These are phyloP conservation scores for Mollisiaceae sp. DNA, from an alignment of 2,329 filamentous ascomycete genomes.

Conservation along the genomic window DNA sequence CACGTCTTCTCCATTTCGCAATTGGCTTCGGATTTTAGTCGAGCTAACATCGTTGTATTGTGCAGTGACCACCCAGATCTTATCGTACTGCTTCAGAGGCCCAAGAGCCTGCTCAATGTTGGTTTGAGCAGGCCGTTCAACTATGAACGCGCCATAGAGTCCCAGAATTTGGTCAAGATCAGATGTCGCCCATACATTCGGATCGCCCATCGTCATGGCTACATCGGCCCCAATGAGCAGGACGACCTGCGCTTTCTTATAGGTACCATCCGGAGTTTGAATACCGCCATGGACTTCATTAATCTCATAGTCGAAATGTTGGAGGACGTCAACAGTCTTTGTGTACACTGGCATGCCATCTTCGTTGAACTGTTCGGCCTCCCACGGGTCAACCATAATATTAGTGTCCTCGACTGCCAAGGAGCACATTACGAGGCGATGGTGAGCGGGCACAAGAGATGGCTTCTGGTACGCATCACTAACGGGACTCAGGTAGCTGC, in stretches of 20 bases:
- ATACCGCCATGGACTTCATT: constrained; percentile 80
- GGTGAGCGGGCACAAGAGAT: constrained; percentile 73
- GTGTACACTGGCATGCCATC: too few species aligned
- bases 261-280: constrained; percentile 67
- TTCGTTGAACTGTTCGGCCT: constrained; percentile 72
- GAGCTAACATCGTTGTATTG: constrained; percentile 80
- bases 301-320: constrained; percentile 75
- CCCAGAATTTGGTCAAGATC: constrained; percentile 90
- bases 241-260: constrained; percentile 71
- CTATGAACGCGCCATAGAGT: constrained; percentile 80
- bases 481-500: constrained; percentile 79
- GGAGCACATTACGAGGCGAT: constrained; percentile 77
- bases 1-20: constrained; percentile 81
- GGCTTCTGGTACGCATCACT: constrained; percentile 73
- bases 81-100: constrained; percentile 81
- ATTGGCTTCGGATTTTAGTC: constrained; percentile 79
- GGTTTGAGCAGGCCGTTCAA: constrained; percentile 81
- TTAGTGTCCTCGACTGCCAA: constrained; percentile 77
- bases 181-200: constrained; percentile 77
- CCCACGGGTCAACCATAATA: constrained; percentile 84
- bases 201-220: constrained; percentile 43
- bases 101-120: constrained; percentile 87
- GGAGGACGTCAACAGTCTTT: too few species aligned
- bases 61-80: constrained; percentile 49
- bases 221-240: constrained; percentile 78